Base-by-base conservation (phyloP, 805 yeast genomes). In the Diddensiella santjacobensis region DNA sequence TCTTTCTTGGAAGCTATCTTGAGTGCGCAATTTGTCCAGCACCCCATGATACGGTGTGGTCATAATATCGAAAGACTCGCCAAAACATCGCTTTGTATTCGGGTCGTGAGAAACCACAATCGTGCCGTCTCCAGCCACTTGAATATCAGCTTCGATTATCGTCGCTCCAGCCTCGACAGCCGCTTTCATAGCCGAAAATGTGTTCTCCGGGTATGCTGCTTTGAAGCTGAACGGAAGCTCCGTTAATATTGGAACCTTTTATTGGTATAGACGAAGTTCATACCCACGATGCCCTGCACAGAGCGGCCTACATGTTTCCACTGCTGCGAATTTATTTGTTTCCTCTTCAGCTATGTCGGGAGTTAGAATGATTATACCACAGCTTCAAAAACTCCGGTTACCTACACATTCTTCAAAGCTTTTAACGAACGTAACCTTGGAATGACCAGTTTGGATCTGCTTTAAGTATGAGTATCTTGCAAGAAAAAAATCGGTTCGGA, bases 81-180 rank as follows among this genome's bases (percentile, higher is more conserved):
- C 67, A 66, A 77, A 80, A 31, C 72, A 69, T 45, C 84, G 70
- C 3, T 72, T 74, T 0, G 83, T 71, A 40, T 60, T 63, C 3
- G 72, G 64, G 50, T 80, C 84, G 55, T 80, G 85, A 52, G 75
- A 74, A 42, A 80, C 66, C 17, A 80, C 78, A 2, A 79, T 72
- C 3, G 68, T 67, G 15, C 77, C 77, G 57, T 80, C 85, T 2
- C 59, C 56, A 0, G 81, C 67, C 51, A 78, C 68, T 57, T 79
- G 84, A 23, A 80, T 62, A 57, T 80, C 85, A 5, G 80, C 73
- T 58, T 79, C 84, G 18, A 79, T 68, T 19, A 72, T 69, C 41
- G 65, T 70, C 5, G 71, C 71, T 4, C 74, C 75, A 11, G 70
- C 73, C 17, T 69, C 72, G n/a, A 71, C 41, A 26, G 57, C 57